Evolutionary conservation across 192 early-diverging fungal genomes (phyloP).

Genomic region (Cladochytrium replicatum): DNA sequence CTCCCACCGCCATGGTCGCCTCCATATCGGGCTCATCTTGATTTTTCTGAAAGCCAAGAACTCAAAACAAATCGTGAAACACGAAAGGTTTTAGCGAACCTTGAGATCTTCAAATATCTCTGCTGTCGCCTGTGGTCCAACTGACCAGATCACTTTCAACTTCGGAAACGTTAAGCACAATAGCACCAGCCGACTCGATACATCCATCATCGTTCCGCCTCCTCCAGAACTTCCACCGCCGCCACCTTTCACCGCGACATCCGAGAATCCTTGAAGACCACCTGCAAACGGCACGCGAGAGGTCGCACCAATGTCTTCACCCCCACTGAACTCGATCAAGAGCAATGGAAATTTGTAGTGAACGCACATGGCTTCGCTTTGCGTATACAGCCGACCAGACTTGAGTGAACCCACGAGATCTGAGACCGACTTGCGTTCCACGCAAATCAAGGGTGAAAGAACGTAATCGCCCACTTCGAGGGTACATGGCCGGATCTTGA

Average conservation of each 20-base stretch:
- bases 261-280: too few relatives aligned
- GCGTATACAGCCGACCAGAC: conserved; percentile 79
- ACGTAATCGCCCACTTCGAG: conserved; percentile 92
- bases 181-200: conserved; percentile 31
- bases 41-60: conserved; percentile 43
- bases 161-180: conserved; percentile 77
- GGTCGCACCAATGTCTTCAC: conserved; percentile 71
- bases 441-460: conserved; percentile 69
- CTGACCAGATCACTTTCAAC: conserved; percentile 77
- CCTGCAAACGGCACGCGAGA: too few relatives aligned
- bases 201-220: conserved; percentile 14
- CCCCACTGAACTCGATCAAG: conserved; percentile 86
- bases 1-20: conserved; percentile 58
- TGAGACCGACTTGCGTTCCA: conserved; percentile 85
- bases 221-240: not conserved
- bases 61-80: conserved; percentile 1
- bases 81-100: too few relatives aligned
- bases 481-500: conserved; percentile 71
- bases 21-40: conserved; percentile 65
- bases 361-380: conserved; percentile 77
- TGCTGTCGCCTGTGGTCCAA: conserved; percentile 73
- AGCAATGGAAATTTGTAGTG: conserved; percentile 73
- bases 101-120: conserved; percentile 89
- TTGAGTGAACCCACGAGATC: conserved; percentile 79
- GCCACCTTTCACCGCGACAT: not conserved